These are phyloP conservation scores for Russula dissimulans DNA, from an alignment of 768 basidiomycete genomes.

Conservation along the genomic window DNA sequence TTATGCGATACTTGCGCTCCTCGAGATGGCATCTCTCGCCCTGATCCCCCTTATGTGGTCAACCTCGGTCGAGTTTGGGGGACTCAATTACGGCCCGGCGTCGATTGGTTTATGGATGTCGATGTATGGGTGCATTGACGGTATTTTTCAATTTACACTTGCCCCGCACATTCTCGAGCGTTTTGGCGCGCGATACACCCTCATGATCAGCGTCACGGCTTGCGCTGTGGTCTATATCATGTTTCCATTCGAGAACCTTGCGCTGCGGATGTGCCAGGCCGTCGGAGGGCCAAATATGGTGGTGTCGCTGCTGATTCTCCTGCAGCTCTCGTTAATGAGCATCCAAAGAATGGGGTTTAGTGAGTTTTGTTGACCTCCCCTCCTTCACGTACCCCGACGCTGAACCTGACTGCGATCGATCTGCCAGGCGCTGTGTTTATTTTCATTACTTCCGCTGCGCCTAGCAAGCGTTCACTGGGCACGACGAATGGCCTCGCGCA, in stretches of 20 bases:
- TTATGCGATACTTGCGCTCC: constrained; percentile 34
- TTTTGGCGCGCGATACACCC: background rate
- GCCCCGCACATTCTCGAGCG: constrained; percentile 25
- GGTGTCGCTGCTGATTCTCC: background rate
- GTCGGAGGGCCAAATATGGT: background rate
- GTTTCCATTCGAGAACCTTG: constrained; percentile 22
- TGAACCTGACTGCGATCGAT: background rate
- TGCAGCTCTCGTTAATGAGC: background rate
- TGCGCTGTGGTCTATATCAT: constrained; percentile 19
- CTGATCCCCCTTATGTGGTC: constrained; percentile 39
- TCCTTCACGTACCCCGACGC: too few relatives aligned
- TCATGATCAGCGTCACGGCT: constrained; percentile 18
- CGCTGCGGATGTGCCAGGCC: background rate
- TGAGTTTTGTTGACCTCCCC: background rate
- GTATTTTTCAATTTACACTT: constrained; percentile 30
- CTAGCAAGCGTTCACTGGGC: constrained; percentile 54
- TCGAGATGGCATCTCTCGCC: constrained; percentile 30
- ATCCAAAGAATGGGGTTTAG: background rate
- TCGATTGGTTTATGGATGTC: constrained; percentile 24
- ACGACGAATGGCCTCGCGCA: constrained; percentile 22
- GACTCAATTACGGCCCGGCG: constrained; percentile 25
- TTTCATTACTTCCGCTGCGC: constrained; percentile 53
- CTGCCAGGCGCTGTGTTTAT: constrained; percentile 54
- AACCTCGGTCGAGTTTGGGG: constrained; percentile 34
- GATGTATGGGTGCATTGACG: constrained; percentile 28